Base-by-base conservation (phyloP, 2,329 filamentous ascomycete genomes). In the Lachnellula hyalina region DNA sequence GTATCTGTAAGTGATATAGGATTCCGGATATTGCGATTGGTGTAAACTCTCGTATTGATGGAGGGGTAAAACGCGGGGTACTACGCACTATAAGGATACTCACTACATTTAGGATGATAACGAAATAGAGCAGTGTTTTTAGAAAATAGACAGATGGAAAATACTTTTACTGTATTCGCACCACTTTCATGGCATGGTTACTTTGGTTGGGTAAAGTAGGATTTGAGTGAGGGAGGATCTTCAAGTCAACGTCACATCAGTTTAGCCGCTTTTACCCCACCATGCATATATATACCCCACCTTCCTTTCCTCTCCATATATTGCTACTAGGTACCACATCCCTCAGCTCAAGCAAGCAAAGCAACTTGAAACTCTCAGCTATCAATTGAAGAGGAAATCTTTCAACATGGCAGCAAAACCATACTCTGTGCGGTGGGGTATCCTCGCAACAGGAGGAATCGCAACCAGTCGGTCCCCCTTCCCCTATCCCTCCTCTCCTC, bases 361-460 rank as follows among this genome's bases (percentile, higher is more conserved):
- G 25, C 25, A 25, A 25, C 49, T n/a, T 17, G 9, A 32, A 8
- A 11, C 15, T 32, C 19, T 40, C 28, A 52, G 12, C 23, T 17
- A 25, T 17, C 28, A 41, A 45, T 14, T 34, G 12, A 5, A 32
- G 12, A 5, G 23, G 23, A 32, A 9, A 14, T 23, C 15, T 25
- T 21, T 4, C 40, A 59, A 35, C 51, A 69, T 68, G 66, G 17
- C 63, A 35, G 57, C 62, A 40, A 52, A 59, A 52, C 63, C 65
- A 15, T 68, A 60, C 51, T 59, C 61, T 48, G 55, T 68, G 6
- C 65, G 56, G 52, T 70, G 68, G 68, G 68, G 68, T 53, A 69
- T 70, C 41, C 61, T 69, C 5, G 69, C 72, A 49, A 71, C 69
- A 49, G 65, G 72, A 59, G 65, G 68, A 36, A 72, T 72, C 19